Percentiles rank a stretch among this genome's conserved stretches.
Evolutionary conservation across 2,329 filamentous ascomycete genomes (phyloP).

Genomic region (Plectosphaerella cucumerina): DNA sequence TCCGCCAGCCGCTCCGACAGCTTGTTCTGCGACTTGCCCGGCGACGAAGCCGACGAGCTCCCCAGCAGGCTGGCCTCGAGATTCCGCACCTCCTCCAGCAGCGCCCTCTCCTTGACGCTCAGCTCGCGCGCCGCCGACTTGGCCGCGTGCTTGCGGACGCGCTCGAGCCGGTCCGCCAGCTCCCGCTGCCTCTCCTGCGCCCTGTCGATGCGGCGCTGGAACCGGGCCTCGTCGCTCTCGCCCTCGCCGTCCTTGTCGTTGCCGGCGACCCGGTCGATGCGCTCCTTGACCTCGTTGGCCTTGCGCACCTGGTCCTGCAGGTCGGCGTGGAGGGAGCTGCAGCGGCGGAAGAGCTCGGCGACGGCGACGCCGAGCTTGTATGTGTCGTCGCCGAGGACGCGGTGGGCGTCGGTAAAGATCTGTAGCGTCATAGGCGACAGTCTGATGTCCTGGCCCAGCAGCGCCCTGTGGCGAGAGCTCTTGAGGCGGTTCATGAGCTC

Average conservation of each 20-base stretch:
- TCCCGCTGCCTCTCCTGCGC: constrained; percentile 53
- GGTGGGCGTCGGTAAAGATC: constrained; percentile 69
- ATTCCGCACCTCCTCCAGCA: constrained; percentile 43
- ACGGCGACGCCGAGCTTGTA: constrained; percentile 64
- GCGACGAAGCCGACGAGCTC: constrained; percentile 2
- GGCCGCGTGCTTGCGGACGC: constrained; percentile 41
- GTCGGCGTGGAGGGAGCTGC: constrained; percentile 63
- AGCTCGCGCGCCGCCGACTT: constrained; percentile 37
- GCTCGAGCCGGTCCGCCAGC: constrained; percentile 57
- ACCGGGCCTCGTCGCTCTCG: constrained; percentile 49
- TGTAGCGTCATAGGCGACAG: constrained; percentile 68
- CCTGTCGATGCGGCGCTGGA: constrained; percentile 53
- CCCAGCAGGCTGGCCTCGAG: constrained; percentile 48
- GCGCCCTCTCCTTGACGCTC: constrained; percentile 40
- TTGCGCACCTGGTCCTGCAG: constrained; percentile 63
- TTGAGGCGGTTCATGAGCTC: constrained; percentile 51
- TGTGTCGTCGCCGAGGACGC: constrained; percentile 66
- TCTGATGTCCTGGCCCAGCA: constrained; percentile 63
- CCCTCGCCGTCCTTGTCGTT: constrained; percentile 48
- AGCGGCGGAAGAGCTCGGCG: constrained; percentile 68
- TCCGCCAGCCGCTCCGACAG: constrained; percentile 55
- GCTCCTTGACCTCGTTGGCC: constrained; percentile 59
- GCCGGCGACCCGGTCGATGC: constrained; percentile 63
- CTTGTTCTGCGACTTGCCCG: constrained; percentile 31
- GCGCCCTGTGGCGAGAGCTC: constrained; percentile 55